Percentiles rank a stretch among this genome's conserved stretches.
Evolutionary conservation across 179 eudicot genomes (phyloP).

Genomic region (Drosera spatulata): DNA sequence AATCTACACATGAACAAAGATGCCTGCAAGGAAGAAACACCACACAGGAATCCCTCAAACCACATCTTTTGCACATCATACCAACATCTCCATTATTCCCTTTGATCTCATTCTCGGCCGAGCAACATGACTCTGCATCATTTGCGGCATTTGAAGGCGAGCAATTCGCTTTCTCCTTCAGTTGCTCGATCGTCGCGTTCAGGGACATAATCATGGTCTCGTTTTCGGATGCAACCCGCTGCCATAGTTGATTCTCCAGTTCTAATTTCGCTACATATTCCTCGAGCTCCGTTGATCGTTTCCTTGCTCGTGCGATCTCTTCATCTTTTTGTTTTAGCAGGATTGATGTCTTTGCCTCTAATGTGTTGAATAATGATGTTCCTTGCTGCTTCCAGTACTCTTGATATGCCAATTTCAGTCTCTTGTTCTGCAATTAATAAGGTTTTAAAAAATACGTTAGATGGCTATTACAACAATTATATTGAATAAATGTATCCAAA

Average conservation of each 20-base stretch:
- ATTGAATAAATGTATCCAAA: neutral
- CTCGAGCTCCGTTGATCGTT: conserved; percentile 28
- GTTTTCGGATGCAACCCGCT: conserved; percentile 30
- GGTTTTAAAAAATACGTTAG: too few relatives aligned
- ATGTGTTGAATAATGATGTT: conserved; percentile 15
- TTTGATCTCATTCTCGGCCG: neutral
- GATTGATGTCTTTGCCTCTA: conserved; percentile 16
- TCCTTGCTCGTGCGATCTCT: conserved; percentile 28
- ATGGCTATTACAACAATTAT: neutral
- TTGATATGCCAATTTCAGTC: conserved; percentile 33
- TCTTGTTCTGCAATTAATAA: conserved; percentile 21
- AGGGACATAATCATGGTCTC: conserved; percentile 22
- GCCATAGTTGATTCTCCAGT: conserved; percentile 34
- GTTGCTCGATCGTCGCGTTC: conserved; percentile 21
- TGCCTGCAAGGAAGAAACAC: conserved; percentile 8
- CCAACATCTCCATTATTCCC: neutral
- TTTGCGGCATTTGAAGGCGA: conserved; percentile 13
- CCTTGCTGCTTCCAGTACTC: conserved; percentile 33
- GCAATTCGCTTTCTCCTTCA: conserved; percentile 9
- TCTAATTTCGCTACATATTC: conserved; percentile 23
- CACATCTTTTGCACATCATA: neutral
- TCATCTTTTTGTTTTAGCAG: conserved; percentile 36
- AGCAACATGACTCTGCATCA: conserved; percentile 41
- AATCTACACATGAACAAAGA: conserved; percentile 3
- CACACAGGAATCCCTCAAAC: neutral